Percentiles rank a stretch among this genome's conserved stretches.
These are phyloP conservation scores for Ophiostoma piceae DNA, from an alignment of 2,329 filamentous ascomycete genomes.

Conservation along the genomic window DNA sequence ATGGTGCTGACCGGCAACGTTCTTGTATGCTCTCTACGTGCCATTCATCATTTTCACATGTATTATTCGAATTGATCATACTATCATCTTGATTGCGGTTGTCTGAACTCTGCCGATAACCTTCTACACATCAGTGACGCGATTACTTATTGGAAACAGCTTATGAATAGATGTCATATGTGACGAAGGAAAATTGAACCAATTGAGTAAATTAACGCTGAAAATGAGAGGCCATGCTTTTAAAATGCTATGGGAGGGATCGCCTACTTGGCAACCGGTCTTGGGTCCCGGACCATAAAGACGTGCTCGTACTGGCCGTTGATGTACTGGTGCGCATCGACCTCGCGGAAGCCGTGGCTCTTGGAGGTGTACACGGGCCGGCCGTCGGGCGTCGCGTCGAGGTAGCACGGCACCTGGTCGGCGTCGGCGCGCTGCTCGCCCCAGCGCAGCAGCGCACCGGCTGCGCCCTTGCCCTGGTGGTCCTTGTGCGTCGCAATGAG, in stretches of 20 bases:
- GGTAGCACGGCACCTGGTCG: slow-evolving; percentile 41
- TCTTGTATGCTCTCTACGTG: too few species aligned
- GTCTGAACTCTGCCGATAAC: too few species aligned
- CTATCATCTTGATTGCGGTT: too few species aligned
- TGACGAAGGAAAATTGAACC: not conserved
- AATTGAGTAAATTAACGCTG: not conserved
- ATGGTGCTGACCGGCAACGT: too few species aligned
- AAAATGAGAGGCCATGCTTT: not conserved
- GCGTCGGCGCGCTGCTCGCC: slow-evolving; percentile 44
- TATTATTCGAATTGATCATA: too few species aligned
- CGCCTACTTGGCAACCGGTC: not conserved
- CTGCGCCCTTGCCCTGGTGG: slow-evolving; percentile 45
- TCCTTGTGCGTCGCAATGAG: slow-evolving; percentile 41
- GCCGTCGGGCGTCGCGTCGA: slow-evolving; percentile 48
- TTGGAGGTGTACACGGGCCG: slow-evolving; percentile 41
- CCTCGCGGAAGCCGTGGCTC: slow-evolving; percentile 42
- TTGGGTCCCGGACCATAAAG: slow-evolving; percentile 34
- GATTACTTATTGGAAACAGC: too few species aligned
- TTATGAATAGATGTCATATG: not conserved
- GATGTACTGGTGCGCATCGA: slow-evolving; percentile 38
- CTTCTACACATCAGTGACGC: too few species aligned
- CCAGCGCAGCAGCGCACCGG: slow-evolving; percentile 43
- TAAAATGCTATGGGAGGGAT: not conserved
- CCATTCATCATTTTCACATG: too few species aligned
- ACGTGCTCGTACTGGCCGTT: slow-evolving; percentile 33